phyloP scores from a whole-genome alignment of 257 asterid species.

The Nicotiana tomentosiformis region DNA sequence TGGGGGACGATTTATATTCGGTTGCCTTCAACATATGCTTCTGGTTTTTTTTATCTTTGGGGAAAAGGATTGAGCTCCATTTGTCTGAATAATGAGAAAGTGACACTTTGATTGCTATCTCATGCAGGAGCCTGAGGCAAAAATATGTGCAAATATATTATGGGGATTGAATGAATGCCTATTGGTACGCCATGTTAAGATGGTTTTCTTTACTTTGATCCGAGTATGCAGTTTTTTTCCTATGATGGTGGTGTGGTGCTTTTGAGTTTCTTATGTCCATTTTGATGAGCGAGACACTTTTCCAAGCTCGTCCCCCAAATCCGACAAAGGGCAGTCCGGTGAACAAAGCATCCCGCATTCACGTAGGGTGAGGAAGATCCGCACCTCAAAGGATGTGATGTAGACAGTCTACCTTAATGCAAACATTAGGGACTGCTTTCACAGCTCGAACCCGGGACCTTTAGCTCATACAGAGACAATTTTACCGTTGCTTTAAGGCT shows the following conservation, averaged over 20 bases:
- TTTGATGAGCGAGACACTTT: not conserved
- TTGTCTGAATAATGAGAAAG: not conserved
- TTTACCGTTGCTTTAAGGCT: too few species aligned
- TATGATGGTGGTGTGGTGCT: not conserved
- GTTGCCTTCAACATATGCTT: conserved; percentile 18
- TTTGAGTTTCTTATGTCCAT: not conserved
- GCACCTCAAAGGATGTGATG: too few species aligned
- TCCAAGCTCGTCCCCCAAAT: not conserved
- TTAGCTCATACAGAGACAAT: too few species aligned
- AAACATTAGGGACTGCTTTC: too few species aligned
- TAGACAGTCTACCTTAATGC: too few species aligned
- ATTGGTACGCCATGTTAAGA: conserved; percentile 37
- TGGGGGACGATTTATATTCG: conserved; percentile 77
- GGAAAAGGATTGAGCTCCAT: not conserved
- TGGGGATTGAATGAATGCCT: conserved; percentile 75
- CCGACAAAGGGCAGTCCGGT: too few species aligned
- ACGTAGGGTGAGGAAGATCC: too few species aligned
- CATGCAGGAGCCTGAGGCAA: conserved; percentile 83
- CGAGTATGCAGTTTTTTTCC: not conserved
- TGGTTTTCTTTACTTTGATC: not conserved
- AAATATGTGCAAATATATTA: conserved; percentile 67
- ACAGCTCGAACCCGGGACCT: too few species aligned
- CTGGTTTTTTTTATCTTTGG: too few species aligned
- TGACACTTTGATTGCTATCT: conserved; percentile 19
- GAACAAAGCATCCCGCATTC: too few species aligned